Evolutionary conservation across 2,329 filamentous ascomycete species (phyloP), one percentile per base, ranked within the genome.

Genomic region (Aspergillus hortae): DNA sequence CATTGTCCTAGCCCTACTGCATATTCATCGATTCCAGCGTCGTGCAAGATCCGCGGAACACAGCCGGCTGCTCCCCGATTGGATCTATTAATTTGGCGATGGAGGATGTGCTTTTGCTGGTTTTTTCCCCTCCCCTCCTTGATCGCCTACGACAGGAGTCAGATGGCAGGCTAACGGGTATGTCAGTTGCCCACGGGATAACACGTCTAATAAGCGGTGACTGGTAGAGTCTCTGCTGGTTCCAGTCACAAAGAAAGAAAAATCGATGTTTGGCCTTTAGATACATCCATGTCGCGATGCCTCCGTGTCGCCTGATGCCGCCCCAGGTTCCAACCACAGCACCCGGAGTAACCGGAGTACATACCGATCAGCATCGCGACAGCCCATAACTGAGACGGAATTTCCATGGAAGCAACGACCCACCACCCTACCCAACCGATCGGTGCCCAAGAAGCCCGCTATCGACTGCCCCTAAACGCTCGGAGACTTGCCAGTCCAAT

Each of bases 401-500:
- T 43, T 43, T 21, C 12, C 17, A 43, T 43, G 40, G 11, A 42
- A 14, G 19, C 7, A n/a, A 43, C 40, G 19, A 19, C 40, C 40
- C 17, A 25, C 40, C 23, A 10, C 19, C 40, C 40, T 44, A 30
- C 42, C 42, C n/a, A 23, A 44, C 25, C 23, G 42, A 44, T 27
- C 35, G 35, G 15, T 38, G 35, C 35, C 35, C 35, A 38, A 38
- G 6, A 30, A n/a, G 4, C 35, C 35, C 9, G 35, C 35, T 38
- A 17, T 38, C 35, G 35, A 38, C 35, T 38, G 7, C 35, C 7
- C 46, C 14, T 48, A 27, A 23, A 48, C 46, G 44, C 33, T 48
- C 46, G 46, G 46, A 48, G 46, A 41, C 11, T 41, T 25, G 11
- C 10, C 46, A 30, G 17, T 9, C 46, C 46, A 48, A 48, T 48